These are phyloP conservation scores for Fragaria nilgerrensis DNA, from an alignment of 306 rosid species.

Conservation along the genomic window DNA sequence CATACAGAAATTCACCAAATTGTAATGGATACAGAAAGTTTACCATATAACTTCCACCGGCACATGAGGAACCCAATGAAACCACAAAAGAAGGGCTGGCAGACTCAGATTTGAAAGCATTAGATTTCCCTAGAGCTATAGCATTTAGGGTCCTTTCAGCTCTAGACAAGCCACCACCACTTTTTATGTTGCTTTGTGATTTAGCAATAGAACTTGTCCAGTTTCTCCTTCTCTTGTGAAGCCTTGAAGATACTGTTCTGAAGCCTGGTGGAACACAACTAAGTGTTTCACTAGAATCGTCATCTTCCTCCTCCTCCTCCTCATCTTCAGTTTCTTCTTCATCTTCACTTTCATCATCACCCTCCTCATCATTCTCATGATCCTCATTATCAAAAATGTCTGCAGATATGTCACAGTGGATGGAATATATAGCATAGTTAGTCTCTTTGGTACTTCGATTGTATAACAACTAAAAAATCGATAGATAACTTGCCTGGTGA, in stretches of 20 bases:
- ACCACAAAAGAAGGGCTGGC: conserved; percentile 6
- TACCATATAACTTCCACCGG: conserved; percentile 6
- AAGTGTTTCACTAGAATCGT: not conserved
- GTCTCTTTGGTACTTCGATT: not conserved
- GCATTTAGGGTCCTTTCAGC: not conserved
- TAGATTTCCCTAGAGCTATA: conserved; percentile 3
- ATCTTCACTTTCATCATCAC: not conserved
- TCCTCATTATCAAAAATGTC: not conserved
- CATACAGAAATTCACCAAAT: not conserved
- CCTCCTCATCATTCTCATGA: not conserved
- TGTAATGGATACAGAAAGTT: conserved; percentile 14
- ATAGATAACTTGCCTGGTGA: not conserved
- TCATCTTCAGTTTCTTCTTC: not conserved
- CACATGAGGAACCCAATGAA: not conserved
- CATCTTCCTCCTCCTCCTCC: not conserved
- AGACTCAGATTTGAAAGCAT: not conserved
- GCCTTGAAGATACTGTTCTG: not conserved
- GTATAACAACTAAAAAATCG: not conserved
- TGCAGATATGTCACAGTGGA: not conserved
- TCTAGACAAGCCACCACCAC: not conserved
- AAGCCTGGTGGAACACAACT: not conserved
- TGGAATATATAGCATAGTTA: not conserved
- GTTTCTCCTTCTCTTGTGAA: conserved; percentile 1
- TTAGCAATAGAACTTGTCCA: not conserved
- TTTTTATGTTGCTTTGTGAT: not conserved